Evolutionary conservation across 495 filamentous ascomycete species (phyloP), one percentile per base, ranked within the genome.

Genomic region (Penicillium samsonianum): DNA sequence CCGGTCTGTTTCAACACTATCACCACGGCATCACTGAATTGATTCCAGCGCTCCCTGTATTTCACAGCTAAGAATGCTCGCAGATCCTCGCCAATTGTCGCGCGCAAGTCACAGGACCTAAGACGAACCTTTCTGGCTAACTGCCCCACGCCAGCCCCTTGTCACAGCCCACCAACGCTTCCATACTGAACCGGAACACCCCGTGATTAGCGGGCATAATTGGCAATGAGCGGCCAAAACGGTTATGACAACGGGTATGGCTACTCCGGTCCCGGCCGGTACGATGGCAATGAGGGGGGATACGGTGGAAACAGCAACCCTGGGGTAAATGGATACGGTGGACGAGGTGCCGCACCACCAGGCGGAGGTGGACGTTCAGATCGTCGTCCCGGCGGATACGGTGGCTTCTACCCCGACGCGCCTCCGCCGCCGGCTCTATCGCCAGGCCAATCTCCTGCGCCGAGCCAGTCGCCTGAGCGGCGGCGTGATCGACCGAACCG

Each of bases 241-340:
- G 69, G 71, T 43, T 74, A 78, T 67, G 65, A 67, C 31, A 75
- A 78, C 65, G 75, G 76, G 59, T 73, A 77, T 67, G 74, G 73
- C 53, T 71, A 77, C 64, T 65, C 73, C 74, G 74, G 74, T 53
- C 31, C 69, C 62, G 65, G 65, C 61, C 73, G 73, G 35, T 72
- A 78, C 60, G 75, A 75, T 40, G 61, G 63, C 50, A 61, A 64
- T n/a, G 72, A 77, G 58, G 71, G 68, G 31, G 66, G 69, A 48
- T 75, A 77, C 51, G 67, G 69, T 52, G 68, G 62, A 19, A 65
- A 53, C 50, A 22, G 16, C 38, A 43, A 60, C 57, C 58, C 71
- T 42, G 72, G 65, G 17, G 65, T 67, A 45, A 75, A 75, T 49
- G 69, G 72, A 17, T 73, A 74, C 44, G 51, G 59, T 41, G 73